Percentiles rank a stretch among this genome's conserved stretches.
Evolutionary conservation across 2,329 filamentous ascomycete species (phyloP).

Genomic region (Pseudocercospora pini-densiflorae): DNA sequence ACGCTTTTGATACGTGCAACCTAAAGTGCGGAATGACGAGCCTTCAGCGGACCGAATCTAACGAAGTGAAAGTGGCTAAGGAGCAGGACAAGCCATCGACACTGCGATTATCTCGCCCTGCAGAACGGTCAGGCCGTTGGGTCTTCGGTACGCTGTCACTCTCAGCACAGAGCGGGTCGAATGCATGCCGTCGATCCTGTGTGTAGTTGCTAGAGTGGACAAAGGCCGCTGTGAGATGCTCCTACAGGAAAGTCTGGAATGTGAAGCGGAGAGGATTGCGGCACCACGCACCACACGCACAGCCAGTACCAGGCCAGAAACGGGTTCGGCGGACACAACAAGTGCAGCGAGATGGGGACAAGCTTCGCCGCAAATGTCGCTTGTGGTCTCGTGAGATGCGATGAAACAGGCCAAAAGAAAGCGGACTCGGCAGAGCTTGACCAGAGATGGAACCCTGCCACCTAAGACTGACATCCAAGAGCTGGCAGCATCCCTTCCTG

Average conservation of each 20-base stretch:
- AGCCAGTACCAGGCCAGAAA: constrained; percentile 12
- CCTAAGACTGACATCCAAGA: not conserved
- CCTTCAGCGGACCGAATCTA: not conserved
- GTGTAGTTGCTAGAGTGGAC: constrained; percentile 11
- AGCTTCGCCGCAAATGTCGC: constrained; percentile 31
- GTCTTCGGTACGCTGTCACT: constrained; percentile 13
- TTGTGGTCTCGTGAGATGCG: constrained; percentile 27
- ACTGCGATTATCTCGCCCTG: constrained; percentile 19
- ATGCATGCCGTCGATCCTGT: constrained; percentile 26
- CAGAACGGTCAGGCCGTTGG: constrained; percentile 13
- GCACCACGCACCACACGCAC: constrained; percentile 13
- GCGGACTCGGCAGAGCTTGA: constrained; percentile 11
- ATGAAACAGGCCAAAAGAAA: constrained; percentile 23
- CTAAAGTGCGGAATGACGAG: constrained; percentile 19
- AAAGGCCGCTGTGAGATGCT: constrained; percentile 15
- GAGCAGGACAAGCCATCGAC: constrained; percentile 20
- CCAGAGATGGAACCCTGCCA: constrained; percentile 9
- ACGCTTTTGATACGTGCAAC: constrained; percentile 13
- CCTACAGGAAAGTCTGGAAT: constrained; percentile 3
- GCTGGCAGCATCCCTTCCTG: not conserved
- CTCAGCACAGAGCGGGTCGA: constrained; percentile 23
- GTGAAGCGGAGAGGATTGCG: constrained; percentile 16
- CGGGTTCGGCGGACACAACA: constrained; percentile 16
- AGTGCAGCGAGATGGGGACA: constrained; percentile 24
- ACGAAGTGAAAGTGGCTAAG: constrained; percentile 19